Evolutionary conservation across 257 asterid genomes (phyloP), one percentile per base, ranked within the genome.

Genomic region (Perilla frutescens): DNA sequence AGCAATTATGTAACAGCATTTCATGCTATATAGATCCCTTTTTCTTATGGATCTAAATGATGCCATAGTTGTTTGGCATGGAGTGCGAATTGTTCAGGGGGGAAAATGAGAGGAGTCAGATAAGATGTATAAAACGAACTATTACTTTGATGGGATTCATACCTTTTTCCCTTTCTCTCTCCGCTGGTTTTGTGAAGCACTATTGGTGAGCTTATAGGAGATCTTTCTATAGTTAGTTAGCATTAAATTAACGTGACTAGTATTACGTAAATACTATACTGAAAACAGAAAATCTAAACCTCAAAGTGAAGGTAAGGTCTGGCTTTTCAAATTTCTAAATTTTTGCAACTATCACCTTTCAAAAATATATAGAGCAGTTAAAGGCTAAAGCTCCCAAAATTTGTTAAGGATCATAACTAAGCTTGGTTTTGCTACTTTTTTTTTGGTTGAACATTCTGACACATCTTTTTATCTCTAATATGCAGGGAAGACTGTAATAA

Each of bases 401-500:
- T 32, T 20, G 11, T 3, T 7, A 26, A 13, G 40, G n/a, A 50
- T 62, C 56, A 59, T 66, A 61, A 44, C 68, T 66, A n/a, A 15
- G 45, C 51, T 13, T 41, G n/a, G 60, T 10, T 26, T 47, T 55
- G 57, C 53, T 7, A 34, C 48, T 32, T n/a, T 59, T 68, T 14
- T 37, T 26, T 69, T 56, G 36, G 34, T 59, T 20, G 62, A 20
- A 20, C 74, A 66, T 54, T 39, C 74, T 48, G 55, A 76, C 59
- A 51, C 41, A 45, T 62, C 69, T 58, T 53, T 2, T 63, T 64
- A 44, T 60, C 61, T 49, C 37, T 32, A 58, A 58, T 56, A 71
- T 81, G 85, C 88, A 90, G 97, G 97, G 76, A 92, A 92, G 96
- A 85, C 96, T 6, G 97, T 90, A 58, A 88, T 92, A 68, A 92